Evolutionary conservation across 805 yeast species (phyloP).

Genomic region (Wickerhamomyces bovis): DNA sequence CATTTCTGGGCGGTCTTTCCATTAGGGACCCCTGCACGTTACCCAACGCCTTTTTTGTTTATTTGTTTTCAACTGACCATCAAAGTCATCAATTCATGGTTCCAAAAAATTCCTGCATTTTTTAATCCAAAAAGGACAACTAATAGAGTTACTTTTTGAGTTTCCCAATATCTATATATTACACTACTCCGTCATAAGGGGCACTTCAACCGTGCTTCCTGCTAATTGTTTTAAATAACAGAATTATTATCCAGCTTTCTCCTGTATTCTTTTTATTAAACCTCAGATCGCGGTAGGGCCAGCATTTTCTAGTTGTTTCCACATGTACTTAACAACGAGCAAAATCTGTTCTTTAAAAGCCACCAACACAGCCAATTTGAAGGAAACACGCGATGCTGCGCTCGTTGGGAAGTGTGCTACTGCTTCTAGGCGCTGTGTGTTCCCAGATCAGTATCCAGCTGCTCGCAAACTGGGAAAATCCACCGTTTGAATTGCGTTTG

Average conservation of each 20-base stretch:
- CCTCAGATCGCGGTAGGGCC: too few species aligned
- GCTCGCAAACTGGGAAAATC: conserved; percentile 24
- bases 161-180: background rate
- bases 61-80: background rate
- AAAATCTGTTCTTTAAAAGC: background rate
- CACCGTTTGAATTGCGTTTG: conserved; percentile 22
- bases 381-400: background rate
- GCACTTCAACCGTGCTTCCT: background rate
- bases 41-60: background rate
- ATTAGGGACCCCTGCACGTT: background rate
- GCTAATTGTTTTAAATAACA: background rate
- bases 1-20: background rate
- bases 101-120: background rate
- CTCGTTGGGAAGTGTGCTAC: background rate
- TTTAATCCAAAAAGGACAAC: background rate
- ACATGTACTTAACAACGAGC: background rate
- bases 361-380: background rate
- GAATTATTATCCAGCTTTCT: background rate
- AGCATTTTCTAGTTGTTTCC: background rate
- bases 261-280: too few species aligned
- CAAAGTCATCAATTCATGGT: background rate
- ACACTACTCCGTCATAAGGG: background rate
- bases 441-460: conserved; percentile 19
- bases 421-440: background rate
- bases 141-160: background rate